These are phyloP conservation scores for Aspergillus chevalieri DNA, from an alignment of 2,329 filamentous ascomycete species.

Conservation along the genomic window DNA sequence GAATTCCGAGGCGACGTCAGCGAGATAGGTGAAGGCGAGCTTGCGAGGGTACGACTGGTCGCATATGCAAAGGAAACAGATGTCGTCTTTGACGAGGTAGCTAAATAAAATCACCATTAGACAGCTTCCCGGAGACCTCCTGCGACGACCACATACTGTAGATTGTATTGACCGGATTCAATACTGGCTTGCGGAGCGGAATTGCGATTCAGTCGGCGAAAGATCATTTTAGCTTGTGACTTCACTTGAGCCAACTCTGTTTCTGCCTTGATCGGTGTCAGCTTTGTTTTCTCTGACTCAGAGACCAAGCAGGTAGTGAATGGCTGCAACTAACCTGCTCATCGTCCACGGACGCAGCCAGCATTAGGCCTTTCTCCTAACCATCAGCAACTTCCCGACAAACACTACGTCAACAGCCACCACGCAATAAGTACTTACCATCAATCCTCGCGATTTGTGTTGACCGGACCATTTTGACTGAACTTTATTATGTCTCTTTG, in stretches of 20 bases:
- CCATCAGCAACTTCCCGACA: constrained; percentile 16
- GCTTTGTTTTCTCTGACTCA: background rate
- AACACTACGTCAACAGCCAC: background rate
- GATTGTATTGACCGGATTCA: constrained; percentile 72
- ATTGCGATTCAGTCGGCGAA: constrained; percentile 80
- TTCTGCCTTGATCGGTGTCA: constrained; percentile 50
- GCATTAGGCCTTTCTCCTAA: constrained; percentile 66
- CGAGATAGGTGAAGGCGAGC: constrained; percentile 95
- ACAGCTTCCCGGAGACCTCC: background rate
- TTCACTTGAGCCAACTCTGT: constrained; percentile 80
- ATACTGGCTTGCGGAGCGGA: constrained; percentile 88
- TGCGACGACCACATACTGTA: constrained; percentile 60
- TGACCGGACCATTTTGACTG: constrained; percentile 69
- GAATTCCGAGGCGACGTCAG: constrained; percentile 88
- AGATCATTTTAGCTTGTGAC: constrained; percentile 79
- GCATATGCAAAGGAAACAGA: constrained; percentile 91
- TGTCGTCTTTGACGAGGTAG: constrained; percentile 75
- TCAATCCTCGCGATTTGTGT: constrained; percentile 93
- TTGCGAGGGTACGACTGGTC: constrained; percentile 94
- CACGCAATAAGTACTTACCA: constrained; percentile 49
- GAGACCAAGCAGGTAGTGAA: constrained; percentile 1
- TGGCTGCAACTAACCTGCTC: constrained; percentile 53
- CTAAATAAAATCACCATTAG: constrained; percentile 37
- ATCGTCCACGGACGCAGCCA: constrained; percentile 92
- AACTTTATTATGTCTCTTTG: background rate